Conservation (phyloP, 495 filamentous ascomycete species). For the Hyaloscypha finlandica region DNA sequence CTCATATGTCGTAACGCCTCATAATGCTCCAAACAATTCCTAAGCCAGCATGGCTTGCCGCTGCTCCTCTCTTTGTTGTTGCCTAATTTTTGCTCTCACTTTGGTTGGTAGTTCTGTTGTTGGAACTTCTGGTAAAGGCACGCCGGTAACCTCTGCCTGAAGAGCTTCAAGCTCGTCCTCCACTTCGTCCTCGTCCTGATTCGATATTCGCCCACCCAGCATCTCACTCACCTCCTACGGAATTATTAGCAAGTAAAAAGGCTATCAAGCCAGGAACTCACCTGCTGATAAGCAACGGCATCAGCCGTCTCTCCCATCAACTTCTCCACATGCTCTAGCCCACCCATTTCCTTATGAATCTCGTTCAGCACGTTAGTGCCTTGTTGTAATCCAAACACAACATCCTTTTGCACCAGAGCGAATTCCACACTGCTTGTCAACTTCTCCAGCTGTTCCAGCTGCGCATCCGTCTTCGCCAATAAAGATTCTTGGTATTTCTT, state of each 20-base stretch:
- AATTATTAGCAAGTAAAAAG: background rate
- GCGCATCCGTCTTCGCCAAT: constrained; percentile 84
- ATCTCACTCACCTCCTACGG: constrained; percentile 84
- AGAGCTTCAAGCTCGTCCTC: constrained; percentile 89
- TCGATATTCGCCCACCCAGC: constrained; percentile 80
- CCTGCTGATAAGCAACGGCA: constrained; percentile 84
- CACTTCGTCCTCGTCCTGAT: constrained; percentile 95
- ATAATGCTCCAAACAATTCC: constrained; percentile 21
- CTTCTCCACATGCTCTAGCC: constrained; percentile 88
- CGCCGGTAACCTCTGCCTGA: constrained; percentile 62
- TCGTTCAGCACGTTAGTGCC: constrained; percentile 86
- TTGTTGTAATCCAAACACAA: constrained; percentile 88
- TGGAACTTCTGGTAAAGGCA: constrained; percentile 49
- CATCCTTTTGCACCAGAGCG: constrained; percentile 91
- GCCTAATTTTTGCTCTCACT: constrained; percentile 43
- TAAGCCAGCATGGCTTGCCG: constrained; percentile 50
- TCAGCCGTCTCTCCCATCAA: constrained; percentile 90
- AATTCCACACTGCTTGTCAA: constrained; percentile 87
- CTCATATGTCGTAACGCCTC: constrained; percentile 21
- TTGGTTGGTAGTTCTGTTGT: constrained; percentile 38
- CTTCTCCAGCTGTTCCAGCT: constrained; percentile 85
- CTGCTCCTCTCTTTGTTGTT: constrained; percentile 33
- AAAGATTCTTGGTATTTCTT: constrained; percentile 97
- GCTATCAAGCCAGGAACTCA: constrained; percentile 39
- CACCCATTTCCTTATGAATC: constrained; percentile 95